Evolutionary conservation across 306 rosid genomes (phyloP).

Genomic region (Cucurbita maxima): DNA sequence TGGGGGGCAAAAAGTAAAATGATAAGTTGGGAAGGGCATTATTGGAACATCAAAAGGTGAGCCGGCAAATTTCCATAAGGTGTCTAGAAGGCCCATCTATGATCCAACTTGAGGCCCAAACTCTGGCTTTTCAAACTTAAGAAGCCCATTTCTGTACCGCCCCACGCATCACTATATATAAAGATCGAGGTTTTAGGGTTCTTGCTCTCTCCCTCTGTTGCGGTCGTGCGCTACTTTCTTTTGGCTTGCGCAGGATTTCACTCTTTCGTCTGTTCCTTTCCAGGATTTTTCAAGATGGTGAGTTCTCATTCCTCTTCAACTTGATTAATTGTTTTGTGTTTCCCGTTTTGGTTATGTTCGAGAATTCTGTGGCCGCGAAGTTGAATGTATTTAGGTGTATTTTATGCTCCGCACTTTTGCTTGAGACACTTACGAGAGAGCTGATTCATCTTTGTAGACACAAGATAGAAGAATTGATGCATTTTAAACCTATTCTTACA

Average conservation of each 20-base stretch:
- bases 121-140: neutral
- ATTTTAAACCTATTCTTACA: neutral
- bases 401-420: neutral
- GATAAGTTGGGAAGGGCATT: too few relatives aligned
- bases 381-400: neutral
- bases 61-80: too few relatives aligned
- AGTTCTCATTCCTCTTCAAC: neutral
- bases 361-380: neutral
- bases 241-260: neutral
- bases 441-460: neutral
- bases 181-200: conserved; percentile 1
- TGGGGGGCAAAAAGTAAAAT: too few relatives aligned
- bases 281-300: neutral
- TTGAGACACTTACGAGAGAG: neutral
- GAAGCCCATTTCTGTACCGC: neutral
- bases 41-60: too few relatives aligned
- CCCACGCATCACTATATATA: neutral
- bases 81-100: neutral
- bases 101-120: neutral
- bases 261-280: neutral
- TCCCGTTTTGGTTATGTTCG: neutral
- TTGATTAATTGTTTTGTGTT: neutral
- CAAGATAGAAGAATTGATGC: neutral
- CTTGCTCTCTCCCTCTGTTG: neutral
- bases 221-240: neutral